A percentile compares a stretch with the other conserved stretches of the same genome.
phyloP scores from a whole-genome alignment of 768 basidiomycete species.

The Suillus ampliporus region DNA sequence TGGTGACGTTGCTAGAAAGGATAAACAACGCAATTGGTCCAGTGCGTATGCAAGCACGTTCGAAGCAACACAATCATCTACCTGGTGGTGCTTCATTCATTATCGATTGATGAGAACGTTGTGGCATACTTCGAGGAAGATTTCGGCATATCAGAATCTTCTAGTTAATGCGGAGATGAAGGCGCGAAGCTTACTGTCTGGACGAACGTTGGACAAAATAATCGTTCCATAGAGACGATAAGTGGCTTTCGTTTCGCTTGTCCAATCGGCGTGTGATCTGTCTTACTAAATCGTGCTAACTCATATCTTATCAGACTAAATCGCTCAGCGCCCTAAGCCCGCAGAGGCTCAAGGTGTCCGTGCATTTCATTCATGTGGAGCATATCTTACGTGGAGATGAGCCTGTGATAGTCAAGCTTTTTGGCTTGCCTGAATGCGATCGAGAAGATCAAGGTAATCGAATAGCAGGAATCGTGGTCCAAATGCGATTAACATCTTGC shows the following conservation, averaged over 20 bases:
- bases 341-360: background rate
- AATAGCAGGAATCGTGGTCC: background rate
- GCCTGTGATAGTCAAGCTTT: constrained; percentile 5
- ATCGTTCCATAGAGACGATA: background rate
- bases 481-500: background rate
- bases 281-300: constrained; percentile 6
- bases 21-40: background rate
- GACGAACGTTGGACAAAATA: constrained; percentile 2
- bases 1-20: background rate
- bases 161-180: constrained; percentile 9
- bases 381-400: constrained; percentile 2
- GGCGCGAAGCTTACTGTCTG: background rate
- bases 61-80: background rate
- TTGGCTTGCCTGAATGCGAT: constrained; percentile 2
- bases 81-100: background rate
- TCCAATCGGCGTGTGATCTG: background rate
- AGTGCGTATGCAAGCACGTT: background rate
- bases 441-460: background rate
- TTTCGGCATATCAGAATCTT: constrained; percentile 2
- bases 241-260: background rate
- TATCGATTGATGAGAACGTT: background rate
- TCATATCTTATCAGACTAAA: constrained; percentile 7
- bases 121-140: background rate
- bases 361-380: background rate
- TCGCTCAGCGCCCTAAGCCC: constrained; percentile 4